Percentiles rank a stretch among this genome's conserved stretches.
Evolutionary conservation across 768 basidiomycete genomes (phyloP).

Genomic region (Phanerodontia chrysosporium): DNA sequence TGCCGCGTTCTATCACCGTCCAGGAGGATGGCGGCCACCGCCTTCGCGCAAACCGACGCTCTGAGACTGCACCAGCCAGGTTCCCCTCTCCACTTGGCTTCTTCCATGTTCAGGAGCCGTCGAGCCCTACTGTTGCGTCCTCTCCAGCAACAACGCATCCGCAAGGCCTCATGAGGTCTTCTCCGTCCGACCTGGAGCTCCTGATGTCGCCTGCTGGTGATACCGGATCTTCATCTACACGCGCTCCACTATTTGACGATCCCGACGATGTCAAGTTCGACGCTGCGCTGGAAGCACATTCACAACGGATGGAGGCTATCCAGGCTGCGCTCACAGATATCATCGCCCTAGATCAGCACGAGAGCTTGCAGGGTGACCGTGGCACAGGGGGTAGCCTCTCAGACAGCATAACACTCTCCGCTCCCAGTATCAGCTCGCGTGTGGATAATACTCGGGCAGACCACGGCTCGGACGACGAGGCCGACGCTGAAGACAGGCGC

Average conservation of each 20-base stretch:
- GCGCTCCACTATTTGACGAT: slow-evolving; percentile 79
- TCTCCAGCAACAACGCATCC: neutral
- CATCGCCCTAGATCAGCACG: slow-evolving; percentile 75
- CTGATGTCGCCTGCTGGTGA: slow-evolving; percentile 72
- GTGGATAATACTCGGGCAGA: slow-evolving; percentile 3
- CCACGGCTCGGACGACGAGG: slow-evolving; percentile 26
- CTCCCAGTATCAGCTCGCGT: neutral
- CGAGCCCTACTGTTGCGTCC: neutral
- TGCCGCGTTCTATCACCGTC: neutral
- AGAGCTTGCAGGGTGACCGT: slow-evolving; percentile 20
- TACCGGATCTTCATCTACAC: slow-evolving; percentile 41
- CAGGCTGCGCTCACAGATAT: slow-evolving; percentile 95
- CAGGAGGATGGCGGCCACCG: neutral
- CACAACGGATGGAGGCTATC: slow-evolving; percentile 90
- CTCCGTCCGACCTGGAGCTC: slow-evolving; percentile 66
- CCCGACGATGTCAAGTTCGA: slow-evolving; percentile 55
- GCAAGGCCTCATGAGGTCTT: slow-evolving; percentile 20
- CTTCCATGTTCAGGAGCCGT: neutral
- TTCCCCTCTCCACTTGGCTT: neutral
- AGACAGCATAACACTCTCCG: slow-evolving; percentile 12
- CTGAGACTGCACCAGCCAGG: neutral
- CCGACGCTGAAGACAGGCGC: slow-evolving; percentile 45
- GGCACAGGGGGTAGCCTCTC: slow-evolving; percentile 4
- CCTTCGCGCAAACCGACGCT: neutral
- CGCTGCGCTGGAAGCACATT: slow-evolving; percentile 61